Evolutionary conservation across 2,329 filamentous ascomycete genomes (phyloP).

Genomic region (Aspergillus fijiensis): DNA sequence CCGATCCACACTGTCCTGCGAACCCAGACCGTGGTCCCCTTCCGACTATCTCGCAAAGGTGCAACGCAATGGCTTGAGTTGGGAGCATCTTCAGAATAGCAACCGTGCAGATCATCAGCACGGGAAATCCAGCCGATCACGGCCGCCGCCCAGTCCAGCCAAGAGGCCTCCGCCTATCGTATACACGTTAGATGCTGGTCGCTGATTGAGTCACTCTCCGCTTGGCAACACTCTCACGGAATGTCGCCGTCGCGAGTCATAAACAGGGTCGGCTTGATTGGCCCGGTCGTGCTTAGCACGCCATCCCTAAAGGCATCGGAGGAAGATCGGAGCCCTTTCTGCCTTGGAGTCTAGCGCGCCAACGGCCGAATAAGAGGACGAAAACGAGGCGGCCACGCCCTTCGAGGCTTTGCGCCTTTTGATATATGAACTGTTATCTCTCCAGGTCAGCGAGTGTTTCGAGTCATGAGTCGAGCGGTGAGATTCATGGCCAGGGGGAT

Average conservation of each 20-base stretch:
- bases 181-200: background rate
- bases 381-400: background rate
- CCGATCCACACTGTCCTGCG: background rate
- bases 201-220: background rate
- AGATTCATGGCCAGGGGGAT: background rate
- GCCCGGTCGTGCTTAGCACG: background rate
- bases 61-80: background rate
- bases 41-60: too few species aligned
- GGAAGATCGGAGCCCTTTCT: background rate
- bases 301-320: background rate
- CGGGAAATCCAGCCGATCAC: background rate
- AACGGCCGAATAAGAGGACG: background rate
- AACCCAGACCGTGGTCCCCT: background rate
- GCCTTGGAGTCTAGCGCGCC: background rate
- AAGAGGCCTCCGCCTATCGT: background rate
- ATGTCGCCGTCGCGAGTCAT: background rate
- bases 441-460: background rate
- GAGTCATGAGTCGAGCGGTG: background rate
- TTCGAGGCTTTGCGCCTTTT: background rate
- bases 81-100: background rate
- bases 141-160: background rate
- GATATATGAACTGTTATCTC: background rate
- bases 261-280: background rate
- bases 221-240: background rate
- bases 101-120: background rate